Percentiles rank a stretch among this genome's conserved stretches.
Conservation (phyloP, 2,329 filamentous ascomycete genomes). For the Diaporthe vexans region DNA sequence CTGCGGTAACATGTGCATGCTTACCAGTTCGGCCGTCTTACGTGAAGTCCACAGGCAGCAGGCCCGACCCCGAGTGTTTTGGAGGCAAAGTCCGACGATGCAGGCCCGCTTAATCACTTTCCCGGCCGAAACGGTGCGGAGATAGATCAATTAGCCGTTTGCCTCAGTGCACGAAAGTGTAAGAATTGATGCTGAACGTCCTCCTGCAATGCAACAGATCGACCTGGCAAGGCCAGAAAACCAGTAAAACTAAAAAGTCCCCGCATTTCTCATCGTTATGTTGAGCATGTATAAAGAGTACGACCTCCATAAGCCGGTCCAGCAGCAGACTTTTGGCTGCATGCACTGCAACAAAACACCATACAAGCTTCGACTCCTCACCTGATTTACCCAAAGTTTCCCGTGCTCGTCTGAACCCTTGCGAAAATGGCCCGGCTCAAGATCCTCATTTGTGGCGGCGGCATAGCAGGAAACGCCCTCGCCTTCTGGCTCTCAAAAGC, state of each 20-base stretch:
- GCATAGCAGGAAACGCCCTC: conserved; percentile 60
- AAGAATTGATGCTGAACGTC: too few relatives aligned
- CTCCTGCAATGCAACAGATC: neutral
- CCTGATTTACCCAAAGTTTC: too few relatives aligned
- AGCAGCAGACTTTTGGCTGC: too few relatives aligned
- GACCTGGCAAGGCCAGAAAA: neutral
- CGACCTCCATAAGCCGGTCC: too few relatives aligned
- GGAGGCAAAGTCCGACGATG: neutral
- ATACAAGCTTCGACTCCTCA: too few relatives aligned
- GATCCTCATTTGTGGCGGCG: conserved; percentile 64
- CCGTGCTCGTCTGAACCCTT: neutral
- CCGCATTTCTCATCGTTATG: fast-evolving
- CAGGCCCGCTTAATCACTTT: neutral
- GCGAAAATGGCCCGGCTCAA: conserved; percentile 51
- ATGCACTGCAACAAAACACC: neutral
- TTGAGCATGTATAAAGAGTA: neutral
- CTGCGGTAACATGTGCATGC: neutral
- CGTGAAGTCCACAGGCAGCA: neutral
- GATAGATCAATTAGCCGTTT: neutral
- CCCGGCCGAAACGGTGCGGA: neutral
- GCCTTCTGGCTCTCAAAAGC: conserved; percentile 57
- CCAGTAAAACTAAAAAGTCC: neutral
- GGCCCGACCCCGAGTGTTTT: neutral
- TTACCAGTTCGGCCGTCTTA: conserved; percentile 21
- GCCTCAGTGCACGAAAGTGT: neutral